Evolutionary conservation across 345 rosid genomes (phyloP), one percentile per base, ranked within the genome.

Genomic region (Jatropha curcas): DNA sequence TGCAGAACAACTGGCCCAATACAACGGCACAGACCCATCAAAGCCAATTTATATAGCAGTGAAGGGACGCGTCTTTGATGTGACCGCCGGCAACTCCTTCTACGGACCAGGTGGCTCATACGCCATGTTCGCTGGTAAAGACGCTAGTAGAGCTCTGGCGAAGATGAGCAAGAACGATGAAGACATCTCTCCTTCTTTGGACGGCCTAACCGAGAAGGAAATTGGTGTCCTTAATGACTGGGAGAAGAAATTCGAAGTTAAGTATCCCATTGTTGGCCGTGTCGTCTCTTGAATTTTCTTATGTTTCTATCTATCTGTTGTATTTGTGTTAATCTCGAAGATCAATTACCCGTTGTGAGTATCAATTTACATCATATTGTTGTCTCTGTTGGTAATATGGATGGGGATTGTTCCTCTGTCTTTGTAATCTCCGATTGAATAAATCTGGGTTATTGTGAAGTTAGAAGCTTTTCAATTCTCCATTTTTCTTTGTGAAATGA

Each of bases 101-200:
- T 90, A 92, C 79, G 96, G 93, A 0, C 80, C 84, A 0, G 93
- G 90, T 24, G 96, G 97, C 51, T 77, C 87, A 24, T 92, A 92
- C 81, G 78, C 85, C 53, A 74, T 89, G 78, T 90, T 92, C 80
- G 89, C 97, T 0, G 95, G 96, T 68, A 92, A 87, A 71, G 98
- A 94, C 72, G 89, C 95, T 17, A 89, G 90, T 87, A 82, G 97
- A 75, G 97, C 95, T 8, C 78, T 93, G 24, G 97, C 91, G 33
- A 94, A 94, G 86, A 90, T 90, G 97, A 94, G 97, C 86, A 94
- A 90, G 88, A 89, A 86, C 76, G 92, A 86, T 3, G 95, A 90
- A 62, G 98, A 92, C 58, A 79, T 94, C 20, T 31, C 77, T 71
- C 73, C 92, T 61, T 85, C 90, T 30, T 75, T 90, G 48, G 87